Evolutionary conservation across 176 grass and related monocot species (phyloP).

Genomic region (Musa acuminata): DNA sequence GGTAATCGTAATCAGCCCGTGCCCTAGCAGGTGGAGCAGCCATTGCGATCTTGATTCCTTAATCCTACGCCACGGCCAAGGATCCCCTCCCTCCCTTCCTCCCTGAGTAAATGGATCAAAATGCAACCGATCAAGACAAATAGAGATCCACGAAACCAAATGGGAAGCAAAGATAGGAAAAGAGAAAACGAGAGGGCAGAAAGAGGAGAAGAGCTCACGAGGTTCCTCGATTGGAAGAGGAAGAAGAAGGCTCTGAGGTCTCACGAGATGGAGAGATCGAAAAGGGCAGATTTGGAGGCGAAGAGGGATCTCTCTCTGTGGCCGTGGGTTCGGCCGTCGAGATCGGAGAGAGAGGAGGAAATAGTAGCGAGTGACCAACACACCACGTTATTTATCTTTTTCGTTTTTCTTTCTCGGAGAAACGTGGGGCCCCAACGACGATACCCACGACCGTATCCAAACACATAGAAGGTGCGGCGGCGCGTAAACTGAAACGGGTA

Average conservation of each 20-base stretch:
- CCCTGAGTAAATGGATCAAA: background rate
- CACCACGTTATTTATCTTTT: background rate
- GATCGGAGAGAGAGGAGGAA: background rate
- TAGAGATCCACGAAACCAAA: background rate
- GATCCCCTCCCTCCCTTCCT: background rate
- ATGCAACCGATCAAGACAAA: slow-evolving; percentile 3
- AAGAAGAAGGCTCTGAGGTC: slow-evolving; percentile 16
- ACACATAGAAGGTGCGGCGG: too few species aligned
- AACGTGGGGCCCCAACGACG: too few species aligned
- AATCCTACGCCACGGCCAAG: background rate
- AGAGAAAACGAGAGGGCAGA: background rate
- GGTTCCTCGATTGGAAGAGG: background rate
- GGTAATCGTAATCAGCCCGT: slow-evolving; percentile 74
- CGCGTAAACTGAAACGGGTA: too few species aligned
- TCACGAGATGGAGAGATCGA: background rate
- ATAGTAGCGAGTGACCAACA: background rate
- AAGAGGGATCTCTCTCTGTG: background rate
- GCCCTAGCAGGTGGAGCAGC: slow-evolving; percentile 59
- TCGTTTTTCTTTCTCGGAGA: too few species aligned
- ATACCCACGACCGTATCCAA: too few species aligned
- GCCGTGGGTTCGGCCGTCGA: slow-evolving; percentile 4
- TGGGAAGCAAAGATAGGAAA: background rate
- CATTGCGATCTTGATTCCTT: slow-evolving; percentile 13
- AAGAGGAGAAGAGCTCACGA: background rate
- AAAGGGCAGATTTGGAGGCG: slow-evolving; percentile 9